Percentiles rank a stretch among this genome's conserved stretches.
phyloP scores from a whole-genome alignment of 108 stramenopile species.

The Thalassiosira profunda region DNA sequence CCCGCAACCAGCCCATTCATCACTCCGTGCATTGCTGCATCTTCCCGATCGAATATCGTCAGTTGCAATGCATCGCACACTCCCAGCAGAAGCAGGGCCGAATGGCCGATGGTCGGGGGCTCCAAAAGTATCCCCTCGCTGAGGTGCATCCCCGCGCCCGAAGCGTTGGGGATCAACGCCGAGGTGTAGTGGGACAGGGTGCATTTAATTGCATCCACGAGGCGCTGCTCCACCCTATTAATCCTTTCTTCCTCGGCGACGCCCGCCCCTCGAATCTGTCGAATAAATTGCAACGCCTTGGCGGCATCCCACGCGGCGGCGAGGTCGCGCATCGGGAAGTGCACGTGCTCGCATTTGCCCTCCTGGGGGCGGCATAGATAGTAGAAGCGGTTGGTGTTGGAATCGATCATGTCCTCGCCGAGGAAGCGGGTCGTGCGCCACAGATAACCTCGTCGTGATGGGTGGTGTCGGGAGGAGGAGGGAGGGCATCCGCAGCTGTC shows the following conservation, averaged over 20 bases:
- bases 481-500: too few relatives aligned
- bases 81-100: slow-evolving; percentile 41
- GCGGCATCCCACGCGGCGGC: slow-evolving; percentile 60
- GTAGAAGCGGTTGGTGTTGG: slow-evolving; percentile 26
- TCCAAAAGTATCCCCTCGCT: slow-evolving; percentile 28
- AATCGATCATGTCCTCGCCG: slow-evolving; percentile 30
- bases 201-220: slow-evolving; percentile 16
- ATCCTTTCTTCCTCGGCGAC: slow-evolving; percentile 2
- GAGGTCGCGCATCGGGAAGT: slow-evolving; percentile 53
- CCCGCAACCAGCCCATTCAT: slow-evolving; percentile 38
- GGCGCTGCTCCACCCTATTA: not conserved
- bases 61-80: slow-evolving; percentile 11
- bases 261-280: too few relatives aligned
- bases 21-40: not conserved
- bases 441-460: too few relatives aligned
- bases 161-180: not conserved
- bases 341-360: slow-evolving; percentile 22
- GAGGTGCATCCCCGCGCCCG: not conserved
- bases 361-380: slow-evolving; percentile 18
- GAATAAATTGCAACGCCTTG: slow-evolving; percentile 26
- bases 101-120: slow-evolving; percentile 53
- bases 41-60: not conserved
- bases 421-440: slow-evolving; percentile 25
- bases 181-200: slow-evolving; percentile 26
- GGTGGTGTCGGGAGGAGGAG: too few relatives aligned